A percentile compares a stretch with the other conserved stretches of the same genome.
Conservation (phyloP, 2,329 filamentous ascomycete genomes). For the Colletotrichum sp. region DNA sequence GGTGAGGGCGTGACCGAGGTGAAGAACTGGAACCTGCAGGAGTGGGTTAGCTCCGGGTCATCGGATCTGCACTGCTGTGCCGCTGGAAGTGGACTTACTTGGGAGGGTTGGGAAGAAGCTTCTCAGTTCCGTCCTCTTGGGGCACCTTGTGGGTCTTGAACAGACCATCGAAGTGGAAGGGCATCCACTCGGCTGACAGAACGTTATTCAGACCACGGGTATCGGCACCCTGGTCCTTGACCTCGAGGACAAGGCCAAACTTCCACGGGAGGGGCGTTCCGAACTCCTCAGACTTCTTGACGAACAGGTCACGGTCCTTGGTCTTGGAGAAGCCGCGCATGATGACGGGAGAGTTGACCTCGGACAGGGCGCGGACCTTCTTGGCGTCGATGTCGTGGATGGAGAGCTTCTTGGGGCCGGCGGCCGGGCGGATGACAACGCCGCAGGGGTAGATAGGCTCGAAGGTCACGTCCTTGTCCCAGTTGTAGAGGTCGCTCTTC, state of each 20-base stretch:
- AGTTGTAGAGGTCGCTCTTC: slow-evolving; percentile 48
- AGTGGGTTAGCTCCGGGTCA: neutral
- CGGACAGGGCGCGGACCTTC: slow-evolving; percentile 50
- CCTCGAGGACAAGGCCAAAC: slow-evolving; percentile 55
- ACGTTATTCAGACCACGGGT: slow-evolving; percentile 55
- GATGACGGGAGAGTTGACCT: slow-evolving; percentile 57
- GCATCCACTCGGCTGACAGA: slow-evolving; percentile 58
- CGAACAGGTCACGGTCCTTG: slow-evolving; percentile 46
- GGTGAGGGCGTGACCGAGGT: slow-evolving; percentile 51
- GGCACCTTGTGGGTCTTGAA: slow-evolving; percentile 55
- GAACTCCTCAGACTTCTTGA: slow-evolving; percentile 50
- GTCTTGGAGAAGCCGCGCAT: slow-evolving; percentile 56
- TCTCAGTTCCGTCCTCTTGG: slow-evolving; percentile 42
- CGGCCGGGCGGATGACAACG: slow-evolving; percentile 41
- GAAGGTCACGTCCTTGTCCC: slow-evolving; percentile 44
- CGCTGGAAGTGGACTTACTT: slow-evolving; percentile 31
- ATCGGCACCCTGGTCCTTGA: slow-evolving; percentile 51
- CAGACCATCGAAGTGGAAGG: slow-evolving; percentile 62
- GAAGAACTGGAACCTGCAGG: slow-evolving; percentile 55
- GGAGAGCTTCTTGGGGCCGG: slow-evolving; percentile 33
- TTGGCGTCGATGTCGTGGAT: slow-evolving; percentile 47
- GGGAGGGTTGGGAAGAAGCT: slow-evolving; percentile 46
- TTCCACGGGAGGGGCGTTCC: slow-evolving; percentile 56
- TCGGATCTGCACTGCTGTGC: neutral
- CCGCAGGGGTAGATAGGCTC: slow-evolving; percentile 55